Percentiles rank a stretch among this genome's conserved stretches.
Evolutionary conservation across 2,329 filamentous ascomycete genomes (phyloP).

Genomic region (Fusarium nanum): DNA sequence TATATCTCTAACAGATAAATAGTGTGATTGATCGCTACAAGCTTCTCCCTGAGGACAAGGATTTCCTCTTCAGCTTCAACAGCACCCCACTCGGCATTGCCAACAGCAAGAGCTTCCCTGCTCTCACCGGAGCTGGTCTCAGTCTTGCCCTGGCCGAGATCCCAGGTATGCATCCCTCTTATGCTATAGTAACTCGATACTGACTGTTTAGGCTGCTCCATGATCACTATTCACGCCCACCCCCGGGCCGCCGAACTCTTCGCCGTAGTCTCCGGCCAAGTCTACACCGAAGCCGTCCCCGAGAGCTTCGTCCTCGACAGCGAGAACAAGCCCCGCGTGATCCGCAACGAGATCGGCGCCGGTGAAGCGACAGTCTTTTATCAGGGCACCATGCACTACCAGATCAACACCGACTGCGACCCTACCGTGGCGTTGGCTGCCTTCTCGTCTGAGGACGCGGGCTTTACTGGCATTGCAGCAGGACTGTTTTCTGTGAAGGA

Average conservation of each 20-base stretch:
- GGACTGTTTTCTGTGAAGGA: constrained; percentile 59
- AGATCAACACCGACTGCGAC: constrained; percentile 67
- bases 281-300: constrained; percentile 63
- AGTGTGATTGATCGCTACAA: constrained; percentile 55
- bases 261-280: constrained; percentile 60
- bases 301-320: constrained; percentile 59
- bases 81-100: constrained; percentile 55
- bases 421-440: constrained; percentile 61
- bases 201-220: constrained; percentile 57
- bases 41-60: constrained; percentile 57
- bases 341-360: constrained; percentile 54
- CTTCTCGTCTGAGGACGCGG: constrained; percentile 64
- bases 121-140: constrained; percentile 63
- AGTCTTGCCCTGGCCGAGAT: constrained; percentile 64
- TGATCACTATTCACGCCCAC: constrained; percentile 67
- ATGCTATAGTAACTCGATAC: fast-evolving
- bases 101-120: constrained; percentile 67
- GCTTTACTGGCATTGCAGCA: constrained; percentile 60
- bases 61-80: constrained; percentile 64
- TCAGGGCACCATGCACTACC: constrained; percentile 65
- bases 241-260: constrained; percentile 65
- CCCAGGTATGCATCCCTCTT: constrained; percentile 43
- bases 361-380: constrained; percentile 65
- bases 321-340: constrained; percentile 55
- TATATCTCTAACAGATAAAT: neutral